Evolutionary conservation across 1,139 yeast species (phyloP).

Genomic region (Entelexis sorbosivorans): DNA sequence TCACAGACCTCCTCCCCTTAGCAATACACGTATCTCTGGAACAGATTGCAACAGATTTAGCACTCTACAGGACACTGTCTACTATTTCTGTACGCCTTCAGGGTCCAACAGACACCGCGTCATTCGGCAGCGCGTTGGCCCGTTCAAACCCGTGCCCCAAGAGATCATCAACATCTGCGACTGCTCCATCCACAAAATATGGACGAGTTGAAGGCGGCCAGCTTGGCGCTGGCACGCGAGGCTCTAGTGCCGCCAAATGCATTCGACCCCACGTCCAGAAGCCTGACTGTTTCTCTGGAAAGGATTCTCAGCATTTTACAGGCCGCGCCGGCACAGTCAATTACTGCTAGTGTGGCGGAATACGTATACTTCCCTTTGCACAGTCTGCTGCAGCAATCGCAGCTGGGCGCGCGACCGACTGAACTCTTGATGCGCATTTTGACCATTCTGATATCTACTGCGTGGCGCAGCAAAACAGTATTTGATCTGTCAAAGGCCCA

Average conservation of each 20-base stretch:
- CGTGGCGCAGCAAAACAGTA: constrained; percentile 38
- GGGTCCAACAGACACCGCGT: no score
- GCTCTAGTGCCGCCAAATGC: constrained; percentile 20
- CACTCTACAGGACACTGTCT: no score
- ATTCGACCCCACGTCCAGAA: constrained; percentile 14
- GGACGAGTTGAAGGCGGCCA: constrained; percentile 18
- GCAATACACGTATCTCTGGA: no score
- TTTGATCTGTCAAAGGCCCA: constrained; percentile 36
- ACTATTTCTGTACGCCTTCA: no score
- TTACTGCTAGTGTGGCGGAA: constrained; percentile 37
- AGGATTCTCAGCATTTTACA: constrained; percentile 5
- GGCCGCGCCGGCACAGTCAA: background rate
- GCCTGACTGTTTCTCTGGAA: constrained; percentile 8
- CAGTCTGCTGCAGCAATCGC: constrained; percentile 37
- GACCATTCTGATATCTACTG: constrained; percentile 34
- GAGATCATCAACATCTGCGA: no score
- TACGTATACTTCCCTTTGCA: constrained; percentile 53
- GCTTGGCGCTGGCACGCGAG: constrained; percentile 30
- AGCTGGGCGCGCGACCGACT: constrained; percentile 36
- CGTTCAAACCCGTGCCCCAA: no score
- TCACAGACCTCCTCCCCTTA: no score
- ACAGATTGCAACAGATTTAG: no score
- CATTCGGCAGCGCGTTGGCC: no score
- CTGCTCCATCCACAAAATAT: no score
- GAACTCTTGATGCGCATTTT: constrained; percentile 38